Evolutionary conservation across 768 basidiomycete genomes (phyloP).

Genomic region (Boletus rex-veris): DNA sequence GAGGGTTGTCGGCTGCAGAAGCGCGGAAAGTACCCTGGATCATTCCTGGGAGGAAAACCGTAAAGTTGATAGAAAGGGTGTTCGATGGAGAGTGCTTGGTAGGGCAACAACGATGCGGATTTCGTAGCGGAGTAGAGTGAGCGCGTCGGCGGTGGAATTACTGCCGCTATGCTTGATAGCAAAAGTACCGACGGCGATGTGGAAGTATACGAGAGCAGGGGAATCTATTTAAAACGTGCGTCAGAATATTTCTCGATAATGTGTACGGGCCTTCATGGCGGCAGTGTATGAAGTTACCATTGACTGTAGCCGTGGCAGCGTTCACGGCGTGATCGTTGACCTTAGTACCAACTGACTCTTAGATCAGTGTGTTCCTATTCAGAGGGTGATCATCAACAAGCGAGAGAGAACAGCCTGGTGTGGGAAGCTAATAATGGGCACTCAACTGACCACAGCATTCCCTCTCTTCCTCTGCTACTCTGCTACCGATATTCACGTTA

Average conservation of each 20-base stretch:
- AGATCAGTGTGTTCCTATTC: too few relatives aligned
- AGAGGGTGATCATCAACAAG: too few relatives aligned
- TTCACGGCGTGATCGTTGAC: conserved; percentile 53
- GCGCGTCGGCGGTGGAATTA: conserved; percentile 83
- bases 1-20: conserved; percentile 64
- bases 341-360: too few relatives aligned
- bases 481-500: too few relatives aligned
- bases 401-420: too few relatives aligned
- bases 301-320: conserved; percentile 52
- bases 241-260: neutral
- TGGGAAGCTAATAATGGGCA: too few relatives aligned
- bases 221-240: conserved; percentile 50
- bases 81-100: conserved; percentile 76
- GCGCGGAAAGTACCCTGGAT: conserved; percentile 78
- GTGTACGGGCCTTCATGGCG: conserved; percentile 45
- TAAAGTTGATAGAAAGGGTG: conserved; percentile 66
- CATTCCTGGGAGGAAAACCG: conserved; percentile 61
- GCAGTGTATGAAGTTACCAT: conserved; percentile 68
- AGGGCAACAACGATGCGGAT: conserved; percentile 71
- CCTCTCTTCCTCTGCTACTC: too few relatives aligned
- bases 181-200: conserved; percentile 70
- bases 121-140: conserved; percentile 84
- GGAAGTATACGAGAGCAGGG: conserved; percentile 64
- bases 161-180: conserved; percentile 72
- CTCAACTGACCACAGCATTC: too few relatives aligned